phyloP scores from a whole-genome alignment of 1,284 basidiomycete species.

The Naganishia liquefaciens region DNA sequence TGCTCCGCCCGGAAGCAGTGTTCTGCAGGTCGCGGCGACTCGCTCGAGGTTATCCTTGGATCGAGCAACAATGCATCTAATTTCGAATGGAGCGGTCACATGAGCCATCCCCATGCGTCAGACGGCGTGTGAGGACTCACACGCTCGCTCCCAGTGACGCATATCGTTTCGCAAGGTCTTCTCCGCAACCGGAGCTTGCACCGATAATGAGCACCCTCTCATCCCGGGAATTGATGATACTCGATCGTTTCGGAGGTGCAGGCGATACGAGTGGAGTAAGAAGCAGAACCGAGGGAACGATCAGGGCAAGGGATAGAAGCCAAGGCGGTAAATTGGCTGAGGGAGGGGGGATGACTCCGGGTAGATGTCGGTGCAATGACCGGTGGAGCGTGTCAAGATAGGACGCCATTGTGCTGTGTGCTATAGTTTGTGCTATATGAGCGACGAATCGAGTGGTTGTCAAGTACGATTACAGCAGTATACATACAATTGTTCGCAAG shows the following conservation, averaged over 20 bases:
- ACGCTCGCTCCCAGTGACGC: conserved; percentile 70
- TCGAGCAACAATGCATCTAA: conserved; percentile 70
- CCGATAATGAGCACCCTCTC: conserved; percentile 80
- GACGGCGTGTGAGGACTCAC: conserved; percentile 36
- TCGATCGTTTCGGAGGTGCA: conserved; percentile 41
- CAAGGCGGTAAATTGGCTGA: not conserved
- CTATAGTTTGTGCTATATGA: not conserved
- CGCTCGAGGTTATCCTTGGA: conserved; percentile 62
- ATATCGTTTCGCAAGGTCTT: conserved; percentile 70
- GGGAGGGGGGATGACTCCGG: conserved; percentile 6
- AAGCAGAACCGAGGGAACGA: conserved; percentile 19
- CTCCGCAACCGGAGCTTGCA: conserved; percentile 80
- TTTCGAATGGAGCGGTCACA: not conserved
- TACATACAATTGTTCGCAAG: not conserved
- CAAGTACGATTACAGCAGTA: not conserved
- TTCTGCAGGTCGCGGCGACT: conserved; percentile 53
- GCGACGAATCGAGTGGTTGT: not conserved
- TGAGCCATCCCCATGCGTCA: not conserved
- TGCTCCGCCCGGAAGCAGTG: conserved; percentile 25
- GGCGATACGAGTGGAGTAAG: conserved; percentile 16
- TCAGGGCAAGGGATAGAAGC: conserved; percentile 7
- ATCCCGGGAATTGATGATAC: conserved; percentile 48
- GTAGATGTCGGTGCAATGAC: conserved; percentile 14
- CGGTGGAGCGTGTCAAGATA: conserved; percentile 9
- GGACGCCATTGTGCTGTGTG: conserved; percentile 2